phyloP scores from a whole-genome alignment of 495 filamentous ascomycete species.

The Talaromyces stipitatus region DNA sequence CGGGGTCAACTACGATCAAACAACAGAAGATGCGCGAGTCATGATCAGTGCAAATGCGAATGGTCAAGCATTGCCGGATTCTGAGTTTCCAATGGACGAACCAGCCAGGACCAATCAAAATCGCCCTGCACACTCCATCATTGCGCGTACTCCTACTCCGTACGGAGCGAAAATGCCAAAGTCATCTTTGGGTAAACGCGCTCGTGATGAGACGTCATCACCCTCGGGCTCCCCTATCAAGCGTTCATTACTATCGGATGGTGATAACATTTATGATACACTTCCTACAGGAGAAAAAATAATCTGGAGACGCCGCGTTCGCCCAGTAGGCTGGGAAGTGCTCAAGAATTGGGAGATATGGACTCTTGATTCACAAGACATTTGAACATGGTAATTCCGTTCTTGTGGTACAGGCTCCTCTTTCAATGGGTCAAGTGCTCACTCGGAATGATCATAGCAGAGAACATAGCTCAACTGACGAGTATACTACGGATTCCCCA shows the following conservation, averaged over 20 bases:
- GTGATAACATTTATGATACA: slow-evolving; percentile 2
- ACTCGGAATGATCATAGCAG: background rate
- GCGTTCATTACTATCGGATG: background rate
- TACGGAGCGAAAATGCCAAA: background rate
- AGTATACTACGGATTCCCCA: background rate
- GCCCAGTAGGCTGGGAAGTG: slow-evolving; percentile 35
- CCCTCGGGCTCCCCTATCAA: background rate
- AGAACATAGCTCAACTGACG: background rate
- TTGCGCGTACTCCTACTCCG: background rate
- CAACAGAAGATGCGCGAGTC: background rate
- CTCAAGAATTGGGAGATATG: slow-evolving; percentile 37
- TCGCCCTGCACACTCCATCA: background rate
- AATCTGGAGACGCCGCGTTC: slow-evolving; percentile 22
- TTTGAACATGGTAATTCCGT: background rate
- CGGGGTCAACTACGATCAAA: background rate
- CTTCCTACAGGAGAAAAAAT: slow-evolving; percentile 5
- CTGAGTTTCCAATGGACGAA: background rate
- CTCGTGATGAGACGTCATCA: slow-evolving; percentile 11
- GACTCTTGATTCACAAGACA: slow-evolving; percentile 33
- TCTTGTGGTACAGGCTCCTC: background rate
- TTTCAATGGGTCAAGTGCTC: background rate
- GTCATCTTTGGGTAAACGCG: slow-evolving; percentile 17
- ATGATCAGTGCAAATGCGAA: background rate
- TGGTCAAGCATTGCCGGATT: background rate
- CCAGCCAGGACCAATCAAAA: background rate